phyloP scores from a whole-genome alignment of 768 basidiomycete genomes.

The Serendipita sp. region DNA sequence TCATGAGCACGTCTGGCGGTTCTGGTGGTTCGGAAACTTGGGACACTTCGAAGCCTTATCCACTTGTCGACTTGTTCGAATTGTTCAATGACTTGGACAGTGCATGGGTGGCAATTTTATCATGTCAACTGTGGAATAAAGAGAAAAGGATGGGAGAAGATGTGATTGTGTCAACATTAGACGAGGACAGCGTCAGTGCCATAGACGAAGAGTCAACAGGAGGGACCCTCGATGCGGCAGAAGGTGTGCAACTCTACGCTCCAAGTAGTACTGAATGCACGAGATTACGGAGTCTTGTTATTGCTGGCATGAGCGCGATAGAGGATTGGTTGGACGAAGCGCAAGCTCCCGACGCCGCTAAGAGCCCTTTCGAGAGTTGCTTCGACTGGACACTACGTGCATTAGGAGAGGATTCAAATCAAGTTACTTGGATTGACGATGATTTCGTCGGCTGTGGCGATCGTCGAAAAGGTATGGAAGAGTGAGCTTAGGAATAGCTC shows the following conservation, averaged over 20 bases:
- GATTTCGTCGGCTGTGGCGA: neutral
- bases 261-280: neutral
- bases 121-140: neutral
- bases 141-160: neutral
- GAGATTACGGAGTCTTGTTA: neutral
- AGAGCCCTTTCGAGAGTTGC: neutral
- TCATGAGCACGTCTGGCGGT: neutral
- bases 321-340: constrained; percentile 4
- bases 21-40: constrained; percentile 23
- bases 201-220: neutral
- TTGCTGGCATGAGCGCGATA: constrained; percentile 2
- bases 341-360: neutral
- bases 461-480: too few species aligned
- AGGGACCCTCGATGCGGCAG: neutral
- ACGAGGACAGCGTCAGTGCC: neutral
- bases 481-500: too few species aligned
- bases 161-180: neutral
- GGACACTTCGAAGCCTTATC: constrained; percentile 14
- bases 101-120: neutral
- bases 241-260: neutral
- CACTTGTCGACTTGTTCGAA: neutral
- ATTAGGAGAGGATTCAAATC: neutral
- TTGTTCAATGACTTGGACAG: neutral
- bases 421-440: neutral
- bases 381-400: neutral